phyloP scores from a whole-genome alignment of 2,329 filamentous ascomycete genomes.

The Verticillium isaacii region DNA sequence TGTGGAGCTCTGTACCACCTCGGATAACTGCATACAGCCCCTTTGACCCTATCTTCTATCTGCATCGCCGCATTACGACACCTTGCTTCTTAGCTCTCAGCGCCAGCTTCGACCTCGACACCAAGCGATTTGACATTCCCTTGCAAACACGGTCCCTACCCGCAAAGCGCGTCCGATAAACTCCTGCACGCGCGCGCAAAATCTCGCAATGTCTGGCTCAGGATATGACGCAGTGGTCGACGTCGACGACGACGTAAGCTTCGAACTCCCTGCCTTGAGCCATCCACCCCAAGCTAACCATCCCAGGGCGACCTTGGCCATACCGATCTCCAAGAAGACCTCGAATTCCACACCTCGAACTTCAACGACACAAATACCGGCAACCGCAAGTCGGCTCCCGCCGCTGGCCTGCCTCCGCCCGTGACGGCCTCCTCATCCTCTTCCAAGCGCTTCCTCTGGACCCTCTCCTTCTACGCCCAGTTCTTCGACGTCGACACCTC shows the following conservation, averaged over 20 bases:
- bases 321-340: constrained; percentile 96
- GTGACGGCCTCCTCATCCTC: constrained; percentile 43
- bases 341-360: constrained; percentile 95
- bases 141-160: background rate
- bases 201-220: constrained; percentile 64
- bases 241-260: constrained; percentile 82
- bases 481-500: constrained; percentile 98
- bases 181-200: background rate
- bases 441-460: constrained; percentile 86
- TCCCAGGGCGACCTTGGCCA: constrained; percentile 89
- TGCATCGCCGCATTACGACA: constrained; percentile 22
- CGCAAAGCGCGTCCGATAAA: background rate
- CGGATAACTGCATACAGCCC: background rate
- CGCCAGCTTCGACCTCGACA: background rate
- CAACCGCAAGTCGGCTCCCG: constrained; percentile 43
- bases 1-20: background rate
- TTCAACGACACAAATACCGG: constrained; percentile 59
- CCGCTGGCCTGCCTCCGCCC: constrained; percentile 48
- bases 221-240: constrained; percentile 98
- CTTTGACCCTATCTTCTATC: background rate
- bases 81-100: constrained; percentile 11
- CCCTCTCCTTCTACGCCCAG: constrained; percentile 87
- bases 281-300: constrained; percentile 6
- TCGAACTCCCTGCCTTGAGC: background rate
- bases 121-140: background rate